Conservation (phyloP, 2,329 filamentous ascomycete species). For the Microthyrium microscopicum region DNA sequence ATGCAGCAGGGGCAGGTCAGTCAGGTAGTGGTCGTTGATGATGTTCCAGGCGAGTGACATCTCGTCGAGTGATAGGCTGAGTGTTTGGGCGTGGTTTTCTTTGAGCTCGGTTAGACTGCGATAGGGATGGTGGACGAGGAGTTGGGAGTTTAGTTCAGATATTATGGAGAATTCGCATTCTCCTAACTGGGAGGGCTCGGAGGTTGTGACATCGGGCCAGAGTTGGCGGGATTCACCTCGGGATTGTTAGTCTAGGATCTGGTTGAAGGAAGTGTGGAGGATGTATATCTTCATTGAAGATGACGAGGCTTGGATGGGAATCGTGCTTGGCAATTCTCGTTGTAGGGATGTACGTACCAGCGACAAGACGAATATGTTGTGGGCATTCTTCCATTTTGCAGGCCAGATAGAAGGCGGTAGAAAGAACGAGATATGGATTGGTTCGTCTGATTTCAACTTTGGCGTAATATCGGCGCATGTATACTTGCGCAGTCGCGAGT, state of each 20-base stretch:
- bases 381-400: slow-evolving; percentile 98
- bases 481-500: slow-evolving; percentile 84
- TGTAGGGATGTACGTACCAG: too few species aligned
- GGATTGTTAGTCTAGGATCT: too few species aligned
- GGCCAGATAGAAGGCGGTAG: slow-evolving; percentile 87
- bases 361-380: slow-evolving; percentile 84
- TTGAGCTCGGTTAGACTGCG: slow-evolving; percentile 58
- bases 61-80: slow-evolving; percentile 64
- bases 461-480: slow-evolving; percentile 84
- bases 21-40: slow-evolving; percentile 86
- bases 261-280: too few species aligned
- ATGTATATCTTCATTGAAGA: too few species aligned
- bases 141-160: slow-evolving; percentile 74
- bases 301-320: too few species aligned
- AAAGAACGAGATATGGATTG: slow-evolving; percentile 81
- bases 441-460: slow-evolving; percentile 82
- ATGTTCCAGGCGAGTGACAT: slow-evolving; percentile 61
- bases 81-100: too few species aligned
- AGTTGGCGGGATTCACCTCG: slow-evolving; percentile 70
- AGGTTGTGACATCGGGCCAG: slow-evolving; percentile 61
- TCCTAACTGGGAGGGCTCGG: slow-evolving; percentile 69
- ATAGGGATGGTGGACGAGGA: slow-evolving; percentile 85
- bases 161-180: slow-evolving; percentile 92
- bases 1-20: slow-evolving; percentile 72
- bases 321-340: too few species aligned